Conservation (phyloP, 371 early-diverging fungal species). For the Saksenaea oblongispora region DNA sequence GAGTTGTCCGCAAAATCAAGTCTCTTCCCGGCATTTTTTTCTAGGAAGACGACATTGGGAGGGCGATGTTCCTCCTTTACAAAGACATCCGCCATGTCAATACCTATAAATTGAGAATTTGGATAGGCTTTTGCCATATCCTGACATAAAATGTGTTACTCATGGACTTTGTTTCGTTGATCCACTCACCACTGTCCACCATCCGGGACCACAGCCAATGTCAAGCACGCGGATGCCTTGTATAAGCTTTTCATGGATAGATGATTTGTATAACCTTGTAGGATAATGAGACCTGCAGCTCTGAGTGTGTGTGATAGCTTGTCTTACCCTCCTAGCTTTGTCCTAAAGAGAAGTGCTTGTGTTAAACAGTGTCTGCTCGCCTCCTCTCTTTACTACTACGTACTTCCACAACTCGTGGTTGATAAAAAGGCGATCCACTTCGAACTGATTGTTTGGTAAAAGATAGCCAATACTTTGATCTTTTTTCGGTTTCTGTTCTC, state of each 20-base stretch:
- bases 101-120: conserved; percentile 42
- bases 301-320: neutral
- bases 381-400: too few species aligned
- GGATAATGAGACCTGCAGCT: too few species aligned
- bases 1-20: conserved; percentile 36
- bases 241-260: conserved; percentile 38
- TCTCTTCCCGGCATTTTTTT: conserved; percentile 33
- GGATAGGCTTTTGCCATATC: conserved; percentile 51
- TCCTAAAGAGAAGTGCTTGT: neutral
- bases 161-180: neutral
- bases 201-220: conserved; percentile 52
- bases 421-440: conserved; percentile 38
- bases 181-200: conserved; percentile 39
- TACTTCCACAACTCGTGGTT: conserved; percentile 43
- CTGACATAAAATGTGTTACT: conserved; percentile 7
- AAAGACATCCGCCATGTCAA: conserved; percentile 50
- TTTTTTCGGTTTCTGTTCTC: conserved; percentile 30
- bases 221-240: conserved; percentile 44
- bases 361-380: too few species aligned
- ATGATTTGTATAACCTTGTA: conserved; percentile 34
- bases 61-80: conserved; percentile 23
- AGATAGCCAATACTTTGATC: conserved; percentile 39
- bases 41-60: conserved; percentile 31
- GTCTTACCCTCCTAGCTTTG: neutral
- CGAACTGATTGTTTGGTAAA: conserved; percentile 42